Evolutionary conservation across 306 rosid genomes (phyloP).

Genomic region (Delonix regia): DNA sequence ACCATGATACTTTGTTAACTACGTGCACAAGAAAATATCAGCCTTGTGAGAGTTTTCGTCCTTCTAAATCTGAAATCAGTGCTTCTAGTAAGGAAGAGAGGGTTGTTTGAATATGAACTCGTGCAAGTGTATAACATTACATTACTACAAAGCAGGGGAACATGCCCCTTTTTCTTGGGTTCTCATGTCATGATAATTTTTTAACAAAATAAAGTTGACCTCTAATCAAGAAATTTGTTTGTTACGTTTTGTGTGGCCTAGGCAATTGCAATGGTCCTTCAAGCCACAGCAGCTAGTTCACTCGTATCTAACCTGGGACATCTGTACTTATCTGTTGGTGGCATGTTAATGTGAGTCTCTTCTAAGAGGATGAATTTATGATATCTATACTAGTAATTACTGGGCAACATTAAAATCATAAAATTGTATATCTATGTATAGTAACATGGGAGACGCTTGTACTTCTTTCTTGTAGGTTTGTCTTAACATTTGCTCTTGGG

Average conservation of each 20-base stretch:
- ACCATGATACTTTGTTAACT: neutral
- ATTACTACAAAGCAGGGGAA: neutral
- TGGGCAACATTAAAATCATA: constrained; percentile 10
- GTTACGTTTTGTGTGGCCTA: constrained; percentile 32
- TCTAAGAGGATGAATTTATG: constrained; percentile 25
- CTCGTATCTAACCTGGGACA: constrained; percentile 53
- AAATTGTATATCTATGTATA: neutral
- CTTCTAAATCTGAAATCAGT: constrained; percentile 12
- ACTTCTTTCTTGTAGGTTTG: constrained; percentile 68
- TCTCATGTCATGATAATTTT: constrained; percentile 1
- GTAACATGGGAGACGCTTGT: constrained; percentile 17
- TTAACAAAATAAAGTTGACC: constrained; percentile 4
- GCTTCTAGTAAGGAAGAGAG: constrained; percentile 17
- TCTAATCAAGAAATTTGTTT: constrained; percentile 15
- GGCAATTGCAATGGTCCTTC: constrained; percentile 79
- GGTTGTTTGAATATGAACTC: constrained; percentile 27
- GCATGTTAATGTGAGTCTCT: constrained; percentile 87
- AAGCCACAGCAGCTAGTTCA: constrained; percentile 75
- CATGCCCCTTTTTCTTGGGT: neutral
- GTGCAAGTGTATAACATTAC: neutral
- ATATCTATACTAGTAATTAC: constrained; percentile 1
- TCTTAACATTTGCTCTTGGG: constrained; percentile 87
- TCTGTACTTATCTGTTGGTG: constrained; percentile 82
- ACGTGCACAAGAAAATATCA: neutral
- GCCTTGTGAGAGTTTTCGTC: neutral